Percentiles rank a stretch among this genome's conserved stretches.
These are phyloP conservation scores for Davidsoniella australis DNA, from an alignment of 2,329 filamentous ascomycete species.

Conservation along the genomic window DNA sequence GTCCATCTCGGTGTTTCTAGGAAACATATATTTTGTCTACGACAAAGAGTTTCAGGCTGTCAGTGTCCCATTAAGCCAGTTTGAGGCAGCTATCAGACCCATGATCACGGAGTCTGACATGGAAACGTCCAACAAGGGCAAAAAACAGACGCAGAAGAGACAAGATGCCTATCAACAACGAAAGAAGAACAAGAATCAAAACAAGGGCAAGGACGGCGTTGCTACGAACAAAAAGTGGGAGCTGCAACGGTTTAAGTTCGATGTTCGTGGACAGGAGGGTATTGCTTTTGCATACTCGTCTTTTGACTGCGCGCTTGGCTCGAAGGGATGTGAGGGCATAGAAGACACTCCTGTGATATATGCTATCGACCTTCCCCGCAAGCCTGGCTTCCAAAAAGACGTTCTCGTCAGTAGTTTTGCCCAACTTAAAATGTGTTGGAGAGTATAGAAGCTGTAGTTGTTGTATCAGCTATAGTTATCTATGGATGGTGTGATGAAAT, in stretches of 20 bases:
- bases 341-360: conserved; percentile 11
- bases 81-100: conserved; percentile 5
- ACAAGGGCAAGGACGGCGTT: neutral
- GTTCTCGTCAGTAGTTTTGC: conserved; percentile 8
- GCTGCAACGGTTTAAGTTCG: conserved; percentile 6
- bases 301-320: conserved; percentile 8
- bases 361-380: conserved; percentile 12
- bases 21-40: conserved; percentile 10
- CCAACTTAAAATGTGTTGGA: conserved; percentile 1
- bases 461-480: no score
- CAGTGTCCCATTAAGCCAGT: conserved; percentile 7
- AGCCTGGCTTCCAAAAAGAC: conserved; percentile 9
- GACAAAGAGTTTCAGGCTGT: conserved; percentile 8
- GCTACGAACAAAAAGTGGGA: conserved; percentile 3
- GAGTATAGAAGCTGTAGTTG: no score
- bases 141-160: neutral
- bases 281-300: conserved; percentile 12
- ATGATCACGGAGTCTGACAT: no score
- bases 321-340: conserved; percentile 4
- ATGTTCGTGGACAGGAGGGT: conserved; percentile 9
- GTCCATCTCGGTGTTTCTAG: conserved; percentile 9
- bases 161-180: neutral
- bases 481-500: no score
- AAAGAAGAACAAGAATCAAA: neutral
- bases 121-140: neutral